Evolutionary conservation across 2,329 filamentous ascomycete genomes (phyloP), one percentile per base, ranked within the genome.

Genomic region (Phyllachora maydis): DNA sequence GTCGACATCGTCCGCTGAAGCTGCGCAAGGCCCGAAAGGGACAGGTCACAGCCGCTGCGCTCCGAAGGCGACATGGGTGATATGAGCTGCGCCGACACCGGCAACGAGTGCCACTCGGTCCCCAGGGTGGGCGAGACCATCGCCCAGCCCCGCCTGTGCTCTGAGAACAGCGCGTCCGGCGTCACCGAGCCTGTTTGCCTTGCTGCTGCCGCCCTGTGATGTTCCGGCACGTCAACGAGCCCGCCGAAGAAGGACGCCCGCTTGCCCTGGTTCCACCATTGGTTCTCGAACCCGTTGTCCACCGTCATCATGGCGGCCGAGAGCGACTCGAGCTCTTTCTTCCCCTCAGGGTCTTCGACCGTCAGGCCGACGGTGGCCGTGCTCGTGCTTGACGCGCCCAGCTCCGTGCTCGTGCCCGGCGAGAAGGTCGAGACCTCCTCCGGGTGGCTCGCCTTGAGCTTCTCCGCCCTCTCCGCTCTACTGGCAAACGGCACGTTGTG

Each of bases 251-350:
- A n/a, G 32, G 38, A 30, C 23, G 44, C 40, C 2, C 47, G 39
- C 6, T 29, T 28, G 1, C 57, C 59, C 30, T 56, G 54, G 32
- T 62, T 53, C 59, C 59, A 64, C 58, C 59, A 63, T 37, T 64
- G 58, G 30, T 56, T 53, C 41, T 65, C 59, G 31, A 65, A 64
- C 3, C 59, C 59, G 32, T 63, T 65, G 34, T 65, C 59, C 3
- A 65, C 53, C 3, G 59, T 64, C 44, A 64, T 52, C 49, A 65
- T 52, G 18, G 59, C 59, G 4, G 51, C 49, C 7, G 56, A 59
- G 4, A 65, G 42, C 1, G 53, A 48, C 26, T 55, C 55, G 3
- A 63, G 49, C 21, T 62, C 53, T 10, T 36, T 33, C 6, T 35
- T 42, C 9, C 40, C 34, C 16, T 42, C 40, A 1, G 49, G 45